These are phyloP conservation scores for Diplodia sapinea DNA, from an alignment of 2,329 filamentous ascomycete species.

Conservation along the genomic window DNA sequence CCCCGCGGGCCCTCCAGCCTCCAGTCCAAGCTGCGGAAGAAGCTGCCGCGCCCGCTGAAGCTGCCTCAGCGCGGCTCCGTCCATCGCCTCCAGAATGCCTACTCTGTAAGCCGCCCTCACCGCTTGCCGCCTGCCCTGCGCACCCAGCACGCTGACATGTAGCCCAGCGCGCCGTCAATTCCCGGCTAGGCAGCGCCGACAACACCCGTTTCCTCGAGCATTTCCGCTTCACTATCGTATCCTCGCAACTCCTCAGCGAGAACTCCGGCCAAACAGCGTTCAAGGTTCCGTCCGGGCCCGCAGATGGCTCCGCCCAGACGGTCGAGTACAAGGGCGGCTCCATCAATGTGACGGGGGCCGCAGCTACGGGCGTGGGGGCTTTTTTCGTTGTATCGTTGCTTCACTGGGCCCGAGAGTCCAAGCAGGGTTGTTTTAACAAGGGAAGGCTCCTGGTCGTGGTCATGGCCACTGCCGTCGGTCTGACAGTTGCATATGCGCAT, in stretches of 20 bases:
- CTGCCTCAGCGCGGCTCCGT: slow-evolving; percentile 48
- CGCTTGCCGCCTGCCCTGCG: slow-evolving; percentile 26
- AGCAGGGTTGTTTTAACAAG: slow-evolving; percentile 60
- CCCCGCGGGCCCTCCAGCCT: slow-evolving; percentile 58
- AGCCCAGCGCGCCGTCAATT: slow-evolving; percentile 69
- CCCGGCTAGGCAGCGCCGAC: slow-evolving; percentile 75
- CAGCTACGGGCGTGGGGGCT: slow-evolving; percentile 67
- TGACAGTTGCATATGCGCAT: slow-evolving; percentile 70
- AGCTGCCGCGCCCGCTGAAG: slow-evolving; percentile 55
- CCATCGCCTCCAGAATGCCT: slow-evolving; percentile 47
- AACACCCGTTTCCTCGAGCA: slow-evolving; percentile 87
- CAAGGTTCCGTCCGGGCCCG: slow-evolving; percentile 42
- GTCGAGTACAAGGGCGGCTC: slow-evolving; percentile 50
- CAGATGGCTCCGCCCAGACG: slow-evolving; percentile 37
- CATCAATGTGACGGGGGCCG: slow-evolving; percentile 68
- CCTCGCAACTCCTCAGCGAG: slow-evolving; percentile 83
- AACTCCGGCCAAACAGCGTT: slow-evolving; percentile 55
- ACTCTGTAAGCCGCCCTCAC: slow-evolving; percentile 42
- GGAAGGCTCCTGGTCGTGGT: slow-evolving; percentile 57
- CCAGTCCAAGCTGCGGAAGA: slow-evolving; percentile 56
- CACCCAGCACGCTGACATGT: slow-evolving; percentile 32
- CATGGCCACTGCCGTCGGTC: slow-evolving; percentile 59
- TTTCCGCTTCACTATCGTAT: slow-evolving; percentile 91
- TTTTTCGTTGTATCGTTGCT: slow-evolving; percentile 70
- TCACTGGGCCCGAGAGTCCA: slow-evolving; percentile 69